Evolutionary conservation across 2,329 filamentous ascomycete genomes (phyloP).

Genomic region (Xylariaceae sp.): DNA sequence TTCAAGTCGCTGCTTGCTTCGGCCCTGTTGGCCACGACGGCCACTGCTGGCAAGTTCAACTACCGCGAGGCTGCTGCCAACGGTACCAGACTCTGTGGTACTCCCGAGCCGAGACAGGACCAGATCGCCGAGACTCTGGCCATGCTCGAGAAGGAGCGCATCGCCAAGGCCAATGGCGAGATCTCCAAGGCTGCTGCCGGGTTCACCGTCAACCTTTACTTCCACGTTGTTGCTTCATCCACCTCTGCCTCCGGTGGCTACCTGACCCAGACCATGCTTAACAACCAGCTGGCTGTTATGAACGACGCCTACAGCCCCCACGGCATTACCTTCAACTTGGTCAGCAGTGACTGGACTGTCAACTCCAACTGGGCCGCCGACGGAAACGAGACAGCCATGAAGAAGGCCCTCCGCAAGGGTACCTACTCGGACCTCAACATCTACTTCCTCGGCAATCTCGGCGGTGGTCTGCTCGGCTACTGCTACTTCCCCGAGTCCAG

Average conservation of each 20-base stretch:
- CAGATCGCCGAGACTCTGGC: slow-evolving; percentile 25
- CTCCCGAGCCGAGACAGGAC: slow-evolving; percentile 27
- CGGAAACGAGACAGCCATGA: slow-evolving; percentile 42
- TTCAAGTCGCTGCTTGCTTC: slow-evolving; percentile 21
- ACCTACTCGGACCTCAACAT: slow-evolving; percentile 46
- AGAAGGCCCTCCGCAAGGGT: slow-evolving; percentile 44
- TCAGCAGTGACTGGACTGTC: slow-evolving; percentile 43
- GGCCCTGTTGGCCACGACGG: slow-evolving; percentile 24
- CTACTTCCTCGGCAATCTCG: slow-evolving; percentile 42
- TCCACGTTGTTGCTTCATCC: slow-evolving; percentile 37
- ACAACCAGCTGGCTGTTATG: slow-evolving; percentile 43
- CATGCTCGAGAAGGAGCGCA: slow-evolving; percentile 27
- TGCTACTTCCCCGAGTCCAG: slow-evolving; percentile 48
- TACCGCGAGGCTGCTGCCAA: slow-evolving; percentile 11
- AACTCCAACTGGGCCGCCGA: slow-evolving; percentile 47
- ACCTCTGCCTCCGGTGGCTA: slow-evolving; percentile 34
- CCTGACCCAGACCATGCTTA: slow-evolving; percentile 34
- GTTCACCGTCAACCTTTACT: slow-evolving; percentile 39
- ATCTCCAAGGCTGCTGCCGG: slow-evolving; percentile 15
- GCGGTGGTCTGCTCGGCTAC: slow-evolving; percentile 40
- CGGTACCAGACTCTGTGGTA: slow-evolving; percentile 25
- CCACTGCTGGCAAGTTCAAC: slow-evolving; percentile 20
- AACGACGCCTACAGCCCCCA: slow-evolving; percentile 44
- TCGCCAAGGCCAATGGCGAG: slow-evolving; percentile 21
- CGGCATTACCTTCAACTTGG: slow-evolving; percentile 44